These are phyloP conservation scores for Lolium rigidum DNA, from an alignment of 176 grass and related monocot genomes.

Conservation along the genomic window DNA sequence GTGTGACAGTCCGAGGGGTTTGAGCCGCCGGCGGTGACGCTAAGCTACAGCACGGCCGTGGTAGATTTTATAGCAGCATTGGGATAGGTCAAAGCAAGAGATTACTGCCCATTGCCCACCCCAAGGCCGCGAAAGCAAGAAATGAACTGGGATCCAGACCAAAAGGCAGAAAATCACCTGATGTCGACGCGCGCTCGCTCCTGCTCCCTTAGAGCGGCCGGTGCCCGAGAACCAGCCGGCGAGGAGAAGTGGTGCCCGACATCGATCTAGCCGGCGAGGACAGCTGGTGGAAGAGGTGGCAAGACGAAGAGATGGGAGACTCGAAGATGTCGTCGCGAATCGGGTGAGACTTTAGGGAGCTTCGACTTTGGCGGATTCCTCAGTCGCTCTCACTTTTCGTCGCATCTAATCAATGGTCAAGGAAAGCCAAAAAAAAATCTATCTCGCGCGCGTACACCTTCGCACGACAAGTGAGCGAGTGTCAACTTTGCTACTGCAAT, in stretches of 20 bases:
- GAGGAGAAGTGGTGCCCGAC: background rate
- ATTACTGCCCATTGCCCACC: background rate
- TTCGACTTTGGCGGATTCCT: background rate
- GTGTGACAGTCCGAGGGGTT: background rate
- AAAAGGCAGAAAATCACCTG: background rate
- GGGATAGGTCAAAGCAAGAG: background rate
- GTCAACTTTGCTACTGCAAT: background rate
- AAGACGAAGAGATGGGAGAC: background rate
- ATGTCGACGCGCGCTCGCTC: background rate
- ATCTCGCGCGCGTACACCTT: background rate
- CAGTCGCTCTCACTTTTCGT: background rate
- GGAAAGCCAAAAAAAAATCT: background rate
- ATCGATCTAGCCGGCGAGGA: background rate
- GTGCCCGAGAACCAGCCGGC: background rate
- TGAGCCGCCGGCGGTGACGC: background rate
- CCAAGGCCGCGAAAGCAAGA: constrained; percentile 5
- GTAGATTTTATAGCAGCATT: constrained; percentile 6
- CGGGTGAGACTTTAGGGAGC: background rate
- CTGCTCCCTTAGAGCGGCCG: background rate
- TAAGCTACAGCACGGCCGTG: background rate
- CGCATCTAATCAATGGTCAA: background rate
- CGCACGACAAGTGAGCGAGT: background rate
- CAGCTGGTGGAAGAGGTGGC: background rate
- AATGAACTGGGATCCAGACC: background rate
- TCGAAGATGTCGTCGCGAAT: background rate